A percentile compares a stretch with the other conserved stretches of the same genome.
Evolutionary conservation across 305 asterid species (phyloP).

Genomic region (Fraxinus baroniana): DNA sequence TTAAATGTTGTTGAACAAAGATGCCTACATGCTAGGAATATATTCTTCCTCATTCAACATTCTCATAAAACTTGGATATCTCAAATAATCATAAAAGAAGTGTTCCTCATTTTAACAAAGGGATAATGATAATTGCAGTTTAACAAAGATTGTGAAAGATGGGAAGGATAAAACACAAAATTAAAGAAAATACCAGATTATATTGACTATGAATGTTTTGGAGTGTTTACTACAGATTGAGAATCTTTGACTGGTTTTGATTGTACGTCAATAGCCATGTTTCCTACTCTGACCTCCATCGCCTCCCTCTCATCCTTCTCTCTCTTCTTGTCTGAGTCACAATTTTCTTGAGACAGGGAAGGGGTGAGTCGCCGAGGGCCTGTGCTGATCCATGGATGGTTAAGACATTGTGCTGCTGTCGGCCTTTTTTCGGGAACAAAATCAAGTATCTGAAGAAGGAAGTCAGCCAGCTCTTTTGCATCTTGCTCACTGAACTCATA

Average conservation of each 20-base stretch:
- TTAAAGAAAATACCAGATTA: neutral
- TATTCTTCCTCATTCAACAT: conserved; percentile 1
- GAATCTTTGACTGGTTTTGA: conserved; percentile 39
- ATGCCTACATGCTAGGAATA: conserved; percentile 6
- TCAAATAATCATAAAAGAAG: conserved; percentile 6
- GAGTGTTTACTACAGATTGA: conserved; percentile 34
- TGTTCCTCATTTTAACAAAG: conserved; percentile 8
- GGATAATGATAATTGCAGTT: conserved; percentile 2
- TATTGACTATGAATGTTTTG: conserved; percentile 28
- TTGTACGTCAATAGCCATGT: conserved; percentile 59
- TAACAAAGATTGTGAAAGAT: conserved; percentile 4
- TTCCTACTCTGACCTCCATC: conserved; percentile 83
- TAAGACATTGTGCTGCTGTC: conserved; percentile 85
- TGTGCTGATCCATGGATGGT: conserved; percentile 71
- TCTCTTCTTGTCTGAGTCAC: conserved; percentile 35
- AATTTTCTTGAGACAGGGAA: conserved; percentile 46
- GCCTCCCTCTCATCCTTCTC: conserved; percentile 85
- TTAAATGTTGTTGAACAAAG: neutral
- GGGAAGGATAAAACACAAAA: neutral
- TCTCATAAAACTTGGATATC: conserved; percentile 9
- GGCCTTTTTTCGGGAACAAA: conserved; percentile 92
- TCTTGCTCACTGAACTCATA: conserved; percentile 80
- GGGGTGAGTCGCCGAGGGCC: conserved; percentile 46
- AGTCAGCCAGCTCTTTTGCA: conserved; percentile 73
- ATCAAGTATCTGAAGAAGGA: conserved; percentile 72